A percentile compares a stretch with the other conserved stretches of the same genome.
Evolutionary conservation across 2,329 filamentous ascomycete genomes (phyloP).

Genomic region (Lachnellula subtilissima): DNA sequence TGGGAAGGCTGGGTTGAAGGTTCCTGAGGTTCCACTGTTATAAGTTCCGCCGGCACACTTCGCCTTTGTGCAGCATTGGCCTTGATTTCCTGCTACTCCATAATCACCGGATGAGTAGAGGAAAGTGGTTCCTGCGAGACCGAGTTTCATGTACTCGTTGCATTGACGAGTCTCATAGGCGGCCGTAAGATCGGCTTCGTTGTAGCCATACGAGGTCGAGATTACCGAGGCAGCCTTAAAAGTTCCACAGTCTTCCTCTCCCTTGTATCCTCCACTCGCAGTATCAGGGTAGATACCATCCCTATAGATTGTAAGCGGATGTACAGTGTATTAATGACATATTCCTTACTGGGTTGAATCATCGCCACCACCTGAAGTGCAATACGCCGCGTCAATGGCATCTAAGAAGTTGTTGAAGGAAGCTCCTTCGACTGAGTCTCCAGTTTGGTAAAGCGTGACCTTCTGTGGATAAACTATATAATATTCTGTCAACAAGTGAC

Average conservation of each 20-base stretch:
- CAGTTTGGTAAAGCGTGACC: slow-evolving; percentile 46
- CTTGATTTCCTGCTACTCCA: slow-evolving; percentile 39
- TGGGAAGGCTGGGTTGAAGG: slow-evolving; percentile 46
- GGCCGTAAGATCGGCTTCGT: slow-evolving; percentile 45
- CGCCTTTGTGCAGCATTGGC: slow-evolving; percentile 34
- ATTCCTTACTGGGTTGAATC: slow-evolving; percentile 23
- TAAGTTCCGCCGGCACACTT: slow-evolving; percentile 27
- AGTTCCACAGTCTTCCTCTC: slow-evolving; percentile 41
- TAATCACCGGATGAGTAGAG: slow-evolving; percentile 48
- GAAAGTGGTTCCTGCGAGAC: slow-evolving; percentile 46
- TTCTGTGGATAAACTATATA: slow-evolving; percentile 42
- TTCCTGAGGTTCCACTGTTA: slow-evolving; percentile 30
- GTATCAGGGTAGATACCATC: slow-evolving; percentile 35
- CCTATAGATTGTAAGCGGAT: slow-evolving; percentile 11
- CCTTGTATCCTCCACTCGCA: slow-evolving; percentile 33
- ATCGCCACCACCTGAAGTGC: slow-evolving; percentile 40
- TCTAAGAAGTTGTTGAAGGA: slow-evolving; percentile 34
- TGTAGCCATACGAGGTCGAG: slow-evolving; percentile 49
- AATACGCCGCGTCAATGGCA: slow-evolving; percentile 42
- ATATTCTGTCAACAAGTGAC: background rate
- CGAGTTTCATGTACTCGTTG: slow-evolving; percentile 53
- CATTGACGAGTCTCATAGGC: slow-evolving; percentile 49
- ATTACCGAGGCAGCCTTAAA: slow-evolving; percentile 48
- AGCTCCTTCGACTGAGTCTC: slow-evolving; percentile 29
- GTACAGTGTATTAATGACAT: background rate